Base-by-base conservation (phyloP, 768 basidiomycete species). In the Trametes maxima region DNA sequence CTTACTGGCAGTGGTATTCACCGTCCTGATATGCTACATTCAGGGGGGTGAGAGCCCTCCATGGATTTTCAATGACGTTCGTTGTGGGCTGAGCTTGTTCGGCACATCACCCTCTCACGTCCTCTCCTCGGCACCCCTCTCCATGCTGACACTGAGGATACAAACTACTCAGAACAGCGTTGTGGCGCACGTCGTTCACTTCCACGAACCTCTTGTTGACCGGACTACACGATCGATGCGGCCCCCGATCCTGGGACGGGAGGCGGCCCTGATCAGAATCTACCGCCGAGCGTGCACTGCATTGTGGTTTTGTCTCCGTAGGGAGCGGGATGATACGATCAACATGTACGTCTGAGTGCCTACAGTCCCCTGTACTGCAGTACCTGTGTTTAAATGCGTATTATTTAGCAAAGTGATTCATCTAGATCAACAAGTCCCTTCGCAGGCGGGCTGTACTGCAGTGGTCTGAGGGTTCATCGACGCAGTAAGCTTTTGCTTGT, bases 301-400 rank as follows among this genome's bases (percentile, higher is more conserved):
- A 28, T 54, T 54, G 53, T 54, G 53, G 53, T 44, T 44, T 43
- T 44, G 42, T 16, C 17, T 44, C 53, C 42, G 53, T 54, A 40
- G 40, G 51, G 28, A 33, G 28, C 28, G 28, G 28, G 28, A 33
- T 33, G 28, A 33, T 8, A 33, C 4, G 28, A 33, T 33, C 3
- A 33, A 33, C 8, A 33, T 33, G 28, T 33, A 33, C 28, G 28
- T 33, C 28, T n/a, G 28, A 33, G 28, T 8, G 3, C 3, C 28
- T 33, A n/a, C n/a, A n/a, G n/a, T n/a, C n/a, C n/a, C n/a, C n/a
- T n/a, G n/a, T n/a, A n/a, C n/a, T n/a, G n/a, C n/a, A n/a, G 28
- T 8, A 3, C 3, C 28, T 33, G 28, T 3, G 28, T 33, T 33
- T 33, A 33, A 33, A 3, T 33, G 28, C 28, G 28, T 3, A 33